Base-by-base conservation (phyloP, 1,284 basidiomycete species). In the Wallemia ichthyophaga region DNA sequence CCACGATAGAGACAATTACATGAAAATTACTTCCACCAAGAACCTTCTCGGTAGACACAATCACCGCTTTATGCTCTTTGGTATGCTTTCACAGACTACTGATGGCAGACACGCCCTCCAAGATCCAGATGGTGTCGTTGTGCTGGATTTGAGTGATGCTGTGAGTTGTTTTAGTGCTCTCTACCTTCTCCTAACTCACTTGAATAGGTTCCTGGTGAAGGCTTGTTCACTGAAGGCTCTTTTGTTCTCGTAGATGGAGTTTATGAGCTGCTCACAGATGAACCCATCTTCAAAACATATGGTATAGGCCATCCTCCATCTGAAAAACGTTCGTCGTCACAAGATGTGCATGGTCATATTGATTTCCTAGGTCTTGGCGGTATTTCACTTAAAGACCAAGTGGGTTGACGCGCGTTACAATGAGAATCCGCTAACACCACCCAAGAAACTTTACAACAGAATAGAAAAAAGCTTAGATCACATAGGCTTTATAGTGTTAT, bases 291-390 rank as follows among this genome's bases (percentile, higher is more conserved):
- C 59, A 76, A 82, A 61, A 88, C 95, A 5, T 79, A 88, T 63
- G 94, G 91, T 7, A 83, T 99, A 63, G 92, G 94, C 1, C 92
- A 98, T 70, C 94, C 94, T 1, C 94, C 94, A 24, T 91, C 87
- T 66, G 89, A 96, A 70, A 78, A 81, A 65, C 75, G 91, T 19
- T 54, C 26, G 13, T 26, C 32, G 27, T 48, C 1, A 64, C 88
- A 83, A 64, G 86, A 82, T 32, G 80, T 94, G 63, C 89, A 85
- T 66, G 91, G 88, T 0, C 89, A 95, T 65, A 79, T 94, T 28
- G 92, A 98, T 67, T 95, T 96, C 66, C 75, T 92, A 1, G 94
- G 94, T 17, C 80, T 84, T 62, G 94, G 94, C 1, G 80, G 86
- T 1, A 82, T 91, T 1, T 87, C 89, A 1, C 70, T 88, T 25